Evolutionary conservation across 1,139 yeast species (phyloP), one percentile per base, ranked within the genome.

Genomic region (Scheffersomyces quercinus): DNA sequence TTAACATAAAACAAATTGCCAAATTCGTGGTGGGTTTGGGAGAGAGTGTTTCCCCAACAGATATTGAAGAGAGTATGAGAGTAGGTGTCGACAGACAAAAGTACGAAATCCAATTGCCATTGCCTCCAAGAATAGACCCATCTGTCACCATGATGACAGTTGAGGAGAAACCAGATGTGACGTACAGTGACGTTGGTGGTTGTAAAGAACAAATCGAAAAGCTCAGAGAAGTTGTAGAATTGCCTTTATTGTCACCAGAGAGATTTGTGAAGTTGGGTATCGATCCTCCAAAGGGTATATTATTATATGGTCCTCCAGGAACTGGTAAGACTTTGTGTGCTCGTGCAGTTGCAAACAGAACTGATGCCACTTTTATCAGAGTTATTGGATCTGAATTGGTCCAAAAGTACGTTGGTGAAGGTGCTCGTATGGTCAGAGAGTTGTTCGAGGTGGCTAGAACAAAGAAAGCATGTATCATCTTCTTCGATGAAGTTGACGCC

Each of bases 91-190:
- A 93, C 66, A 83, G 99, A 67, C 90, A 88, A 60, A 93, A 93
- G 68, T 93, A 95, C 69, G 96, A 91, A 66, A 93, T 93, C 62
- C 96, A 90, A 75, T 78, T 93, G 58, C 99, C 99, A 24, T 76
- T 95, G 53, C 99, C 99, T 16, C 99, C 99, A 42, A 78, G 96
- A 62, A 93, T 93, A 62, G 99, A 93, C 66, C 98, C 99, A 9
- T 82, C 91, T 13, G 99, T 93, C 42, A 93, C 99, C n/a, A 93
- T 93, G 99, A 93, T 93, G 99, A 91, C 98, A 1, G 99, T 93
- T 41, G 99, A 93, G 67, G 99, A 93, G 65, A 93, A 93, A 67
- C 99, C 99, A 13, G 95, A 86, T 67, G 93, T 86, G 31, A 86
- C 95, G 10, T 86, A 86, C 62, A 81, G 87, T 51, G 99, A 93